phyloP scores from a whole-genome alignment of 108 stramenopile species.

The Stephanodiscus minutulus region DNA sequence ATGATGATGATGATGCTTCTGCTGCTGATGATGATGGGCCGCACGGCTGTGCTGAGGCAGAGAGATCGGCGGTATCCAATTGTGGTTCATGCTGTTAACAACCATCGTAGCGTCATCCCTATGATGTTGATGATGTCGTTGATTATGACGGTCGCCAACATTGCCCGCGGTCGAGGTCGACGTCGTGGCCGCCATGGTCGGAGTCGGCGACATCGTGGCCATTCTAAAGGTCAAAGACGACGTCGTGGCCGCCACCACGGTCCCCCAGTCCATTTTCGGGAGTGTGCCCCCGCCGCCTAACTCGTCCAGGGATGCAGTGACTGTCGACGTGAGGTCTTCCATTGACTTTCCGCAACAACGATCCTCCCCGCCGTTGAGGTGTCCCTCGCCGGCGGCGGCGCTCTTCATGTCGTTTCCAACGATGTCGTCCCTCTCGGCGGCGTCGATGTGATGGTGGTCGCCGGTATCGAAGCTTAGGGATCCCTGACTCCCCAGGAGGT shows the following conservation, averaged over 20 bases:
- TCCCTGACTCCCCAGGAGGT: conserved; percentile 12
- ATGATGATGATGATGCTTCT: neutral
- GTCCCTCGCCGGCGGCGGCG: neutral
- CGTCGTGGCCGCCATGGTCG: too few relatives aligned
- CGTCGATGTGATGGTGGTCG: neutral
- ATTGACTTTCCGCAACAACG: neutral
- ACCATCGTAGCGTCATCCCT: neutral
- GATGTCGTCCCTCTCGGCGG: neutral
- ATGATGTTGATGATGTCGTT: neutral
- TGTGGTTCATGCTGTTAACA: conserved; percentile 2
- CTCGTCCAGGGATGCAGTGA: conserved; percentile 9
- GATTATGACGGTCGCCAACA: neutral
- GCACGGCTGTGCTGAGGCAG: neutral
- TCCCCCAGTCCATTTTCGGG: neutral
- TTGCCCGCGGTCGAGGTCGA: too few relatives aligned
- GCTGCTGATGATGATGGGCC: neutral
- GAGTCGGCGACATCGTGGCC: too few relatives aligned
- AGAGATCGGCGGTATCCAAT: conserved; percentile 4
- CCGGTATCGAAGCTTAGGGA: conserved; percentile 3
- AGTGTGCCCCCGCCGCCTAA: neutral
- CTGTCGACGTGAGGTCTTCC: neutral
- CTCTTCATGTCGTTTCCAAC: neutral
- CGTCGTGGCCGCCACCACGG: neutral
- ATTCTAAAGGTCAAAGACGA: too few relatives aligned
- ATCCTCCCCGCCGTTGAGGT: neutral